A percentile compares a stretch with the other conserved stretches of the same genome.
Evolutionary conservation across 257 asterid species (phyloP).

Genomic region (Ilex aquifolium): DNA sequence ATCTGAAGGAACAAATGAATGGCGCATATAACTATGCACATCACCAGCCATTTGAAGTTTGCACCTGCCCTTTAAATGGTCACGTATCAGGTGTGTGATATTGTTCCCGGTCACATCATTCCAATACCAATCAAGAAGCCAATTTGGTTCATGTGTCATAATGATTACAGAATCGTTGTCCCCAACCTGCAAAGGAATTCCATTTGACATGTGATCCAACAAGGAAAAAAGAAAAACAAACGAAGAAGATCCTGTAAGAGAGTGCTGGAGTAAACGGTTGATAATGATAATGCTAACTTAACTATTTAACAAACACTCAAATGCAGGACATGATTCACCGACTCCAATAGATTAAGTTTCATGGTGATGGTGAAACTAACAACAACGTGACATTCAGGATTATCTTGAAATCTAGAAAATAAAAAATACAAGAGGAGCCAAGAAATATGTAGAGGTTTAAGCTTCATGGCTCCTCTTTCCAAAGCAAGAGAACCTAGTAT

Average conservation of each 20-base stretch:
- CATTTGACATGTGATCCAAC: not conserved
- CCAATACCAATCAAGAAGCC: slow-evolving; percentile 99
- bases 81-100: slow-evolving; percentile 65
- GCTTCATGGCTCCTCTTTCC: too few species aligned
- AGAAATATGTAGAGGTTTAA: too few species aligned
- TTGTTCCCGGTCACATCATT: slow-evolving; percentile 71
- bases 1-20: slow-evolving; percentile 70
- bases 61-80: slow-evolving; percentile 82
- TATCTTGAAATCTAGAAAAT: too few species aligned
- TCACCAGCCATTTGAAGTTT: slow-evolving; percentile 94
- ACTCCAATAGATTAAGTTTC: too few species aligned
- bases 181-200: slow-evolving; percentile 52
- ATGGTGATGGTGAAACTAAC: too few species aligned
- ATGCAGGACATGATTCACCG: too few species aligned
- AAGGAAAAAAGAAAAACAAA: slow-evolving; percentile 1
- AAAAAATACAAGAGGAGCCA: too few species aligned
- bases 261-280: too few species aligned
- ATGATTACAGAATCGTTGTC: slow-evolving; percentile 81
- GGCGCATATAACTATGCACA: slow-evolving; percentile 98
- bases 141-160: slow-evolving; percentile 95
- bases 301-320: too few species aligned
- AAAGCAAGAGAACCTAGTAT: too few species aligned
- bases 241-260: not conserved
- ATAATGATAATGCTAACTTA: too few species aligned
- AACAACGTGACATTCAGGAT: too few species aligned